Base-by-base conservation (phyloP, 2,329 filamentous ascomycete species). In the Colletotrichum spaethianum region DNA sequence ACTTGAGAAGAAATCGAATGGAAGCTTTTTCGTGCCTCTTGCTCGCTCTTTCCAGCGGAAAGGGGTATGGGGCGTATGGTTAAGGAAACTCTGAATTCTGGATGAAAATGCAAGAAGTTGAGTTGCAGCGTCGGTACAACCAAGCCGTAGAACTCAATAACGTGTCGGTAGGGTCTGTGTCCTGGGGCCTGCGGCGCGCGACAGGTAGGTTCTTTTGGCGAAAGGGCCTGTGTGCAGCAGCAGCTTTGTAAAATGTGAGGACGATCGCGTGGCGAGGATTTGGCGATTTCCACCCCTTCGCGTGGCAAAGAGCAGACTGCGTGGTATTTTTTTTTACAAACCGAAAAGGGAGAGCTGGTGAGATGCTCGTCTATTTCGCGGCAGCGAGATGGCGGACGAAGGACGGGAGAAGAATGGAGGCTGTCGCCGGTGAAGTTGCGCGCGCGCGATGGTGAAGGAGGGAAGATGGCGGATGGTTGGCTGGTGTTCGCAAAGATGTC, bases 391-490 rank as follows among this genome's bases (percentile, higher is more conserved):
- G 23, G 57, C 53, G 31, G 36, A 57, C 63, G 23, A 38, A 66
- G 55, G 46, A 44, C 53, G 53, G 55, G 60, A 20, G 40, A 53
- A 26, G 67, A 57, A 44, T 52, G 62, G 48, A 73, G 71, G 70
- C 42, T 65, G 70, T 68, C 40, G 71, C 55, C 36, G 53, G 48
- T 73, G 63, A 63, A 72, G 50, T 62, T 72, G 71, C 56, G 63
- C 67, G 67, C 33, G 64, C 50, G 62, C 62, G 71, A 31, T 66
- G 62, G 67, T 66, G 72, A 72, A 67, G 63, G 68, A 73, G 72
- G 68, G 63, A 73, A 68, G 60, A 73, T 73, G 68, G 60, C 59
- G 72, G 72, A 68, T 73, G 68, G 72, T 73, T 73, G 72, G 72
- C 64, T 72, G 72, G 64, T 38, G 63, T 68, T 63, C 44, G 68